phyloP scores from a whole-genome alignment of 495 filamentous ascomycete species.

The Talaromyces nanjingensis region DNA sequence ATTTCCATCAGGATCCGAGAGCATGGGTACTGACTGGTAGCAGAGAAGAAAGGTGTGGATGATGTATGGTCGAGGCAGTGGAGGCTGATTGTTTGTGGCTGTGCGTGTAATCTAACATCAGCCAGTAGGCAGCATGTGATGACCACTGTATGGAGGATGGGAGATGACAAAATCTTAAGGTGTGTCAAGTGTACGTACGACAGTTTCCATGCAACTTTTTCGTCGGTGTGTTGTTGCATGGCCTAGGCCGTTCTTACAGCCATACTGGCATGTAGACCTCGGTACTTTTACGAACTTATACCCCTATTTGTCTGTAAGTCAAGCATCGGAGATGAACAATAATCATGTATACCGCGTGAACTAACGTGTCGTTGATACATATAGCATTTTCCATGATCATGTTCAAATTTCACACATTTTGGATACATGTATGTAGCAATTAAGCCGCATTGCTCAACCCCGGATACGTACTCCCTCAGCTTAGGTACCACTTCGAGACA shows the following conservation, averaged over 20 bases:
- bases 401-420: too few relatives aligned
- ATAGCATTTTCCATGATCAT: not conserved
- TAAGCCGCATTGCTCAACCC: not conserved
- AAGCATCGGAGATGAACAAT: too few relatives aligned
- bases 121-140: not conserved
- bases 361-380: not conserved
- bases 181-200: not conserved
- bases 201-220: not conserved
- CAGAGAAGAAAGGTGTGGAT: not conserved
- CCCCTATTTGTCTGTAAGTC: too few relatives aligned
- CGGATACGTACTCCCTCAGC: not conserved
- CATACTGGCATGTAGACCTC: not conserved
- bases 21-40: not conserved
- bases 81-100: not conserved
- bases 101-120: not conserved
- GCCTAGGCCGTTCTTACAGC: not conserved
- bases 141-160: not conserved
- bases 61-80: not conserved
- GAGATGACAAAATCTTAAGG: not conserved
- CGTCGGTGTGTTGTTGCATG: not conserved
- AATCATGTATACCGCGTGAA: too few relatives aligned
- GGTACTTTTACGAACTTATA: too few relatives aligned
- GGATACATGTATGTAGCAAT: too few relatives aligned
- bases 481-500: not conserved
- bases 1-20: not conserved